Conservation (phyloP, 129 eudicot genomes). For the Heracleum sosnowskyi region DNA sequence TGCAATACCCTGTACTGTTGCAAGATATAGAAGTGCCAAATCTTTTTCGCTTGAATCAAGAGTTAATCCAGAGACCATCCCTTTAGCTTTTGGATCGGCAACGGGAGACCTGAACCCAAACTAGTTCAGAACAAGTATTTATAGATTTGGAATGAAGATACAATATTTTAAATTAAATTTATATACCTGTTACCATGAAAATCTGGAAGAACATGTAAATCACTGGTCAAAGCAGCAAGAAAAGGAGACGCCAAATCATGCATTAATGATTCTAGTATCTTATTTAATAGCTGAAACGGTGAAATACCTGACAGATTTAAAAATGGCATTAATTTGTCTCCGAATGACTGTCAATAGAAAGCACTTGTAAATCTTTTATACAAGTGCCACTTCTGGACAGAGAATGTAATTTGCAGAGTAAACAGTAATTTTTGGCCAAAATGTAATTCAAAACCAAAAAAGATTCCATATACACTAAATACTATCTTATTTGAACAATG, state of each 20-base stretch:
- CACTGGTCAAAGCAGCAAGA: constrained; percentile 74
- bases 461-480: background rate
- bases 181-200: constrained; percentile 96
- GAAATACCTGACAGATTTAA: constrained; percentile 52
- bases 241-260: constrained; percentile 53
- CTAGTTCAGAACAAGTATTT: background rate
- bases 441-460: background rate
- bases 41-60: constrained; percentile 89
- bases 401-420: background rate
- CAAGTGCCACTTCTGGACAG: background rate
- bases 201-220: constrained; percentile 87
- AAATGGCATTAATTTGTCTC: background rate
- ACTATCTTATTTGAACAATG: background rate
- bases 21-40: constrained; percentile 87
- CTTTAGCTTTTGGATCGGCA: constrained; percentile 93
- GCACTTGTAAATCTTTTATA: background rate
- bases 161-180: background rate
- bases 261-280: constrained; percentile 53
- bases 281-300: constrained; percentile 65
- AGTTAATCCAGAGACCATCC: constrained; percentile 73
- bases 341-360: background rate
- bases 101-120: constrained; percentile 69
- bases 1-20: constrained; percentile 87
- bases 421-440: background rate
- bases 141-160: background rate